Evolutionary conservation across 2,329 filamentous ascomycete genomes (phyloP).

Genomic region (Dendrostoma leiphaemia): DNA sequence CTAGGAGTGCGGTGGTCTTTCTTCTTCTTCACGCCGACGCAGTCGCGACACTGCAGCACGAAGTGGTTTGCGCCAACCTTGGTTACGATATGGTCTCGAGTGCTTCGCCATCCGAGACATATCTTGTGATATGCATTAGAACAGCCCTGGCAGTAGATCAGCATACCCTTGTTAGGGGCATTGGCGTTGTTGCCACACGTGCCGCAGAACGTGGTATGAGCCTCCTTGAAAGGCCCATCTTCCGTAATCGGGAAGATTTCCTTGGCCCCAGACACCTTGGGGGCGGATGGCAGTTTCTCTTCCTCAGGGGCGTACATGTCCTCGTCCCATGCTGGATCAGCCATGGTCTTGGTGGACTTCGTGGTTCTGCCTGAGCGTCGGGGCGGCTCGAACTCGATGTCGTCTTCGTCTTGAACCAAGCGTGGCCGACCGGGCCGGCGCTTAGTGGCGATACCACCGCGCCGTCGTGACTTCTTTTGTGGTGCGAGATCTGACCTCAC

Average conservation of each 20-base stretch:
- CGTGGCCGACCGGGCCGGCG: constrained; percentile 21
- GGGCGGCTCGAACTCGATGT: constrained; percentile 51
- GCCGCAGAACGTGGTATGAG: constrained; percentile 71
- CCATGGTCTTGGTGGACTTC: constrained; percentile 43
- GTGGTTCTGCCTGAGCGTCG: constrained; percentile 49
- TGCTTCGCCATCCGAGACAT: constrained; percentile 73
- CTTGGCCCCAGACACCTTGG: constrained; percentile 62
- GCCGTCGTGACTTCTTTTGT: constrained; percentile 12
- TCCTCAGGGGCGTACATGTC: constrained; percentile 46
- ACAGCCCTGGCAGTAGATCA: constrained; percentile 91
- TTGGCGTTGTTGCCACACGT: constrained; percentile 61
- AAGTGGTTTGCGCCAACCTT: constrained; percentile 77
- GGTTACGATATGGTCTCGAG: constrained; percentile 83
- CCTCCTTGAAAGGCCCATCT: constrained; percentile 64
- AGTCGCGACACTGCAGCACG: constrained; percentile 86
- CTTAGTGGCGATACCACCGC: constrained; percentile 20
- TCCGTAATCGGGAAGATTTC: constrained; percentile 69
- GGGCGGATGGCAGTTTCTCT: constrained; percentile 39
- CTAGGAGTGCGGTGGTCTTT: constrained; percentile 70
- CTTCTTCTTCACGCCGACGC: constrained; percentile 65
- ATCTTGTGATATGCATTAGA: constrained; percentile 77
- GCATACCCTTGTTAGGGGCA: constrained; percentile 58
- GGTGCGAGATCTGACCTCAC: constrained; percentile 29
- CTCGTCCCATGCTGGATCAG: constrained; percentile 58
- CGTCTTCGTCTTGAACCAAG: constrained; percentile 31